phyloP scores from a whole-genome alignment of 306 rosid species.

The Fragaria nilgerrensis region DNA sequence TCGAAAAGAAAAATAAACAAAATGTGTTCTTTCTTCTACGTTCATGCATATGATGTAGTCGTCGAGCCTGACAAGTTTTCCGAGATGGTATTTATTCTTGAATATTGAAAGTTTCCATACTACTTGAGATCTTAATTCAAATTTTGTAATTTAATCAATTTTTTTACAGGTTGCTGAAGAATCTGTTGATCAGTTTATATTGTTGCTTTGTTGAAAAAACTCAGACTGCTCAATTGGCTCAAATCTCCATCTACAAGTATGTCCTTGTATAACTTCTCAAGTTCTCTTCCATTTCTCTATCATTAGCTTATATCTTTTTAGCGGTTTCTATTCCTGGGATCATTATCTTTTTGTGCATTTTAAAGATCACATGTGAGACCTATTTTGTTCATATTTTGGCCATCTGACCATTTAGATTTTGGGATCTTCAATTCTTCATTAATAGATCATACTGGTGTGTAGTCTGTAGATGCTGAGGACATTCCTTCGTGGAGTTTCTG shows the following conservation, averaged over 20 bases:
- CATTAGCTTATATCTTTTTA: background rate
- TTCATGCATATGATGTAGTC: background rate
- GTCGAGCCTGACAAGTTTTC: background rate
- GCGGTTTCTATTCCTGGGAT: background rate
- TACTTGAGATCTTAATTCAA: background rate
- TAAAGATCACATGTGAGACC: background rate
- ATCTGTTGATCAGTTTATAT: background rate
- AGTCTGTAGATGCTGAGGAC: background rate
- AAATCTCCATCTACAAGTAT: background rate
- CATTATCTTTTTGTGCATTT: background rate
- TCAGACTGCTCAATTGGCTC: background rate
- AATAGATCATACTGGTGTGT: background rate
- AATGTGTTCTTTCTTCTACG: background rate
- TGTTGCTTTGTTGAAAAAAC: background rate
- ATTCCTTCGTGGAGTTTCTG: background rate
- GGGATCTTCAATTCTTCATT: background rate
- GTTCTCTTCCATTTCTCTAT: background rate
- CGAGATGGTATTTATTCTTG: background rate
- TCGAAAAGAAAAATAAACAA: background rate
- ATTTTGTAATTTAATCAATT: background rate
- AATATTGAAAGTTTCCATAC: background rate
- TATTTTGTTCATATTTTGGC: background rate
- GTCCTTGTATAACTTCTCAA: background rate
- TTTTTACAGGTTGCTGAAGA: background rate
- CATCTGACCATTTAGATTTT: background rate